These are phyloP conservation scores for Aschersonia sp. DNA, from an alignment of 2,329 filamentous ascomycete species.

Conservation along the genomic window DNA sequence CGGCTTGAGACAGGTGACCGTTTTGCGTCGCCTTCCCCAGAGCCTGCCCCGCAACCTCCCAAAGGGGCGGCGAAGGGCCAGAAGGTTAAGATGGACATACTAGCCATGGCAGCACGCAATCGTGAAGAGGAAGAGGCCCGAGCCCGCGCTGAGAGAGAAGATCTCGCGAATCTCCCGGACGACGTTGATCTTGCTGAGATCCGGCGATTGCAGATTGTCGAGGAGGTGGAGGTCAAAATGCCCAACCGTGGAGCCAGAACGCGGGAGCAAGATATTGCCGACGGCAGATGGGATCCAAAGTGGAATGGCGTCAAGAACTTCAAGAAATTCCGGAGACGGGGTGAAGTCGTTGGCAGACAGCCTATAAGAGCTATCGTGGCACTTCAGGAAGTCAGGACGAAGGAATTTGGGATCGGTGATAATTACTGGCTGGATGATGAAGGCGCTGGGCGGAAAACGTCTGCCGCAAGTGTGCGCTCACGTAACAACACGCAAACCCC, in stretches of 20 bases:
- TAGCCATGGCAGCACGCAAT: slow-evolving; percentile 47
- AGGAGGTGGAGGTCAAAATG: slow-evolving; percentile 53
- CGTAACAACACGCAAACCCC: not conserved
- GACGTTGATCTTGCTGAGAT: slow-evolving; percentile 62
- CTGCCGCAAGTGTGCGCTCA: not conserved
- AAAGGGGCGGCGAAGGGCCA: slow-evolving; percentile 24
- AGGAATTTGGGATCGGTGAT: slow-evolving; percentile 60
- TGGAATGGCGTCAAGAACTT: slow-evolving; percentile 97
- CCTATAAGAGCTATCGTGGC: slow-evolving; percentile 46
- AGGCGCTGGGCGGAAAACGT: slow-evolving; percentile 14
- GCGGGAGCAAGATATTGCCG: slow-evolving; percentile 34
- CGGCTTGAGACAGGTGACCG: slow-evolving; percentile 46
- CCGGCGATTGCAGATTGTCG: slow-evolving; percentile 59
- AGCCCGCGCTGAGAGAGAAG: slow-evolving; percentile 37
- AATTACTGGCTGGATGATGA: slow-evolving; percentile 58
- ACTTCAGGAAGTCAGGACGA: slow-evolving; percentile 56
- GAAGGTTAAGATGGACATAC: slow-evolving; percentile 50
- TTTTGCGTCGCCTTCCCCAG: slow-evolving; percentile 16
- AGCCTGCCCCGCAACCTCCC: slow-evolving; percentile 9
- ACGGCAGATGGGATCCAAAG: slow-evolving; percentile 61
- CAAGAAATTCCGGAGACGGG: slow-evolving; percentile 64
- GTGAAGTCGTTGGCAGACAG: slow-evolving; percentile 28
- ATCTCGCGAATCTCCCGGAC: slow-evolving; percentile 35
- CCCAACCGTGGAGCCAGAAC: slow-evolving; percentile 13
- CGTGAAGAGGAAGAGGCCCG: slow-evolving; percentile 54